Evolutionary conservation across 305 asterid species (phyloP), one percentile per base, ranked within the genome.

Genomic region (Caryopteris hybrid): DNA sequence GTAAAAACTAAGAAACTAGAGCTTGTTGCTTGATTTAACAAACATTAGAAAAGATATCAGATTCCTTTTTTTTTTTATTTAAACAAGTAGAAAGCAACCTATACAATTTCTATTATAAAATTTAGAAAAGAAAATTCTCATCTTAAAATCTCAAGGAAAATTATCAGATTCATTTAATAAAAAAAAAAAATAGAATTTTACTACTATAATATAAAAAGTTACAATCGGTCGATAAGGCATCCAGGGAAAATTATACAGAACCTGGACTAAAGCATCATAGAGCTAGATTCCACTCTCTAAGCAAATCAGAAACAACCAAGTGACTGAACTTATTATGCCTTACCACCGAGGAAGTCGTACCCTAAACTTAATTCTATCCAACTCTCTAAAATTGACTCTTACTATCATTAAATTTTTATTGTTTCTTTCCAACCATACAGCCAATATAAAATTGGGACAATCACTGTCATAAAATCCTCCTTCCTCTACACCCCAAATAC

Each of bases 11-110:
- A 46, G 25, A 48, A 70, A 10, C 33, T 43, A 11, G 55, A 66
- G 27, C 56, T 69, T 61, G 39, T 63, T 36, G 3, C 53, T 18
- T 45, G 13, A 42, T 54, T 67, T 53, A 59, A 58, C 25, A 64
- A 52, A 57, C 39, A 58, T 39, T 16, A 43, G 17, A 38, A 63
- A 58, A 54, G 16, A 20, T 57, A 53, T 29, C 72, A 53, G 46
- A 29, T 74, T 21, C 57, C n/a, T n/a, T n/a, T n/a, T n/a, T n/a
- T 73, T 4, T 41, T 31, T 31, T 1, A 31, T 31, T 31, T 31
- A 31, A 31, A 31, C 6, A 31, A 31, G 5, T n/a, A 31, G 0
- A 31, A 1, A 4, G 36, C 6, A 31, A n/a, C n/a, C n/a, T n/a
- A n/a, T n/a, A n/a, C n/a, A n/a, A n/a, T n/a, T n/a, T n/a, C n/a